A percentile compares a stretch with the other conserved stretches of the same genome.
Evolutionary conservation across 2,329 filamentous ascomycete species (phyloP).

Genomic region (Colletotrichum orchidophilum): DNA sequence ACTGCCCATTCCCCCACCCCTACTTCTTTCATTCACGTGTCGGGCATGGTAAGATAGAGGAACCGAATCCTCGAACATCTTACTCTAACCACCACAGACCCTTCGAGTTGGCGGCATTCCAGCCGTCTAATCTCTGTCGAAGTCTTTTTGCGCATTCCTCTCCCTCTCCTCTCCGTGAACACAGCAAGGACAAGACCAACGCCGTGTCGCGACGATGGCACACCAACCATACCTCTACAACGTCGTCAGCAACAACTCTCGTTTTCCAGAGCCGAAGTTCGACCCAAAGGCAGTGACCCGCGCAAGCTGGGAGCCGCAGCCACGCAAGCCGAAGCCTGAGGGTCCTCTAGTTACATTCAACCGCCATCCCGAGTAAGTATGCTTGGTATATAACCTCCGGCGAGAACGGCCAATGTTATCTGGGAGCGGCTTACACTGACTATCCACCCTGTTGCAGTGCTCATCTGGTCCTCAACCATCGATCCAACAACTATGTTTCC

Average conservation of each 20-base stretch:
- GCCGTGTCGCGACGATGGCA: slow-evolving; percentile 40
- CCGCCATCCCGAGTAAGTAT: slow-evolving; percentile 81
- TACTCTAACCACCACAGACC: background rate
- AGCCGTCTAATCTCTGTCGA: background rate
- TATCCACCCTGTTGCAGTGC: slow-evolving; percentile 49
- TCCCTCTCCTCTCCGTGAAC: background rate
- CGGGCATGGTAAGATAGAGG: background rate
- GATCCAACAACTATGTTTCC: slow-evolving; percentile 67
- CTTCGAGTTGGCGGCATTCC: slow-evolving; percentile 11
- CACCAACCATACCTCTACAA: slow-evolving; percentile 78
- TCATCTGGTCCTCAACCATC: slow-evolving; percentile 71
- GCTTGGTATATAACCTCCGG: background rate
- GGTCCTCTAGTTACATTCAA: slow-evolving; percentile 87
- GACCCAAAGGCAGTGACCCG: slow-evolving; percentile 88
- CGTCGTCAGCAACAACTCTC: slow-evolving; percentile 58
- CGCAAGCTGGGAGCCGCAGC: slow-evolving; percentile 75
- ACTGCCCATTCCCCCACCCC: background rate
- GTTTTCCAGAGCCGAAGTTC: slow-evolving; percentile 68
- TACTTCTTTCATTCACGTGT: slow-evolving; percentile 15
- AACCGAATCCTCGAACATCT: background rate
- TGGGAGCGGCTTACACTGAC: background rate
- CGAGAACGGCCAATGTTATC: too few relatives aligned
- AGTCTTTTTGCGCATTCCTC: slow-evolving; percentile 10
- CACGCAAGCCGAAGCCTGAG: slow-evolving; percentile 70
- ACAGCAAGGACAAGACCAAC: background rate